These are phyloP conservation scores for Podospora didyma DNA, from an alignment of 495 filamentous ascomycete species.

Conservation along the genomic window DNA sequence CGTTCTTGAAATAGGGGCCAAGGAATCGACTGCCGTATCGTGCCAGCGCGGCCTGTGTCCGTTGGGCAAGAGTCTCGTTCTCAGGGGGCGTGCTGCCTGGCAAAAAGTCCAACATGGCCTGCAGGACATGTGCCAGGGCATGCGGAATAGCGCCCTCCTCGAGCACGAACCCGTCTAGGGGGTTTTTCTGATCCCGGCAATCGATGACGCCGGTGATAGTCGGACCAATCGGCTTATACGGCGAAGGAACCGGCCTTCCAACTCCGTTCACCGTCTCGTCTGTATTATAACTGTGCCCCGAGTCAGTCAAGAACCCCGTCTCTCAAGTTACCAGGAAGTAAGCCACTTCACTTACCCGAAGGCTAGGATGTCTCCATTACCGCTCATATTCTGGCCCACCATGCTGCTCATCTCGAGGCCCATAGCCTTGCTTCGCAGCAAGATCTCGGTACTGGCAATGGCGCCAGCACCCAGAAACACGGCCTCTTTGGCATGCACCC, in stretches of 20 bases:
- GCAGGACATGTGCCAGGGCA: slow-evolving; percentile 52
- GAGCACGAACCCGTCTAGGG: slow-evolving; percentile 61
- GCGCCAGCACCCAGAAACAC: slow-evolving; percentile 60
- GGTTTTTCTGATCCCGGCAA: slow-evolving; percentile 50
- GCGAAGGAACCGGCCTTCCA: slow-evolving; percentile 42
- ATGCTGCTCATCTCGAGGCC: slow-evolving; percentile 54
- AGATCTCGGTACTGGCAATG: slow-evolving; percentile 62
- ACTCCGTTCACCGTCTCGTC: slow-evolving; percentile 53
- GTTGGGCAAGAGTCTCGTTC: slow-evolving; percentile 33
- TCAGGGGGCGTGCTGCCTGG: slow-evolving; percentile 47
- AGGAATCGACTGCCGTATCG: slow-evolving; percentile 48
- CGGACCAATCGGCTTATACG: slow-evolving; percentile 56
- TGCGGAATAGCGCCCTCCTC: slow-evolving; percentile 61
- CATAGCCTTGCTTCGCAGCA: slow-evolving; percentile 58
- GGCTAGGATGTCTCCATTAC: slow-evolving; percentile 63
- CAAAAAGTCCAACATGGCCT: slow-evolving; percentile 52
- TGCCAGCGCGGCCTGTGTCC: slow-evolving; percentile 42
- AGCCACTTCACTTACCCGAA: slow-evolving; percentile 52
- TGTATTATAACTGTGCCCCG: slow-evolving; percentile 49
- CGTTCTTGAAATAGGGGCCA: slow-evolving; percentile 52
- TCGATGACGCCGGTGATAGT: slow-evolving; percentile 65
- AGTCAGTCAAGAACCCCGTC: slow-evolving; percentile 6
- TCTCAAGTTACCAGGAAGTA: no score
- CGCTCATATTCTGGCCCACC: slow-evolving; percentile 60
- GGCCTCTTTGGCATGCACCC: slow-evolving; percentile 59